These are phyloP conservation scores for Pseudoneurospora amorphoporcata DNA, from an alignment of 495 filamentous ascomycete genomes.

Conservation along the genomic window DNA sequence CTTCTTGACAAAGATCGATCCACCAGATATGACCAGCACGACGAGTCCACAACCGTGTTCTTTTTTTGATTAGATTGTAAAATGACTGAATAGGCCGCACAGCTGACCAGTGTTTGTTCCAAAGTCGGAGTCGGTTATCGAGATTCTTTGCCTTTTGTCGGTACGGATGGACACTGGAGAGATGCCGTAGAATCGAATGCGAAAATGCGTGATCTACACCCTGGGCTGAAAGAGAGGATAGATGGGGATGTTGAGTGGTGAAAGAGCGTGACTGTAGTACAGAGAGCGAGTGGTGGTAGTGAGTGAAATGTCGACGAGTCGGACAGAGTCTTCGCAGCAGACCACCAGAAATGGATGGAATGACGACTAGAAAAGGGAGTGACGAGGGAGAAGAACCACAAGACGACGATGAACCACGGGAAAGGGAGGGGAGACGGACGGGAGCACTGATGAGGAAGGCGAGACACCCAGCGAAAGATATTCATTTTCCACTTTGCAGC, in stretches of 20 bases:
- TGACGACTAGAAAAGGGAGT: background rate
- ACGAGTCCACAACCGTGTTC: background rate
- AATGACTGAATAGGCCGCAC: no score
- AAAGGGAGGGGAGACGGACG: background rate
- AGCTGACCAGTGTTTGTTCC: no score
- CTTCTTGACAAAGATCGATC: background rate
- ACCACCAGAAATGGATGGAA: background rate
- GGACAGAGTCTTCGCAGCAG: background rate
- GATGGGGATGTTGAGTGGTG: background rate
- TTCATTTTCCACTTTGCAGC: background rate
- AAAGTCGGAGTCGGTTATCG: background rate
- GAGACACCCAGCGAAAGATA: background rate
- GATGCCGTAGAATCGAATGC: background rate
- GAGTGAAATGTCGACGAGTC: background rate
- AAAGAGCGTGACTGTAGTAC: background rate
- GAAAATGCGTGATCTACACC: background rate
- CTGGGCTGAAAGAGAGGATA: background rate
- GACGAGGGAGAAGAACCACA: background rate
- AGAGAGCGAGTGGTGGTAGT: background rate
- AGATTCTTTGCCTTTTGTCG: background rate
- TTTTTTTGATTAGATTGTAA: no score
- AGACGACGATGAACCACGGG: background rate
- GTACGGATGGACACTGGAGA: background rate
- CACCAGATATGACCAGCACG: background rate
- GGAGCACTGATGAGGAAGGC: background rate